A percentile compares a stretch with the other conserved stretches of the same genome.
phyloP scores from a whole-genome alignment of 805 yeast species.

The Priceomyces carsonii region DNA sequence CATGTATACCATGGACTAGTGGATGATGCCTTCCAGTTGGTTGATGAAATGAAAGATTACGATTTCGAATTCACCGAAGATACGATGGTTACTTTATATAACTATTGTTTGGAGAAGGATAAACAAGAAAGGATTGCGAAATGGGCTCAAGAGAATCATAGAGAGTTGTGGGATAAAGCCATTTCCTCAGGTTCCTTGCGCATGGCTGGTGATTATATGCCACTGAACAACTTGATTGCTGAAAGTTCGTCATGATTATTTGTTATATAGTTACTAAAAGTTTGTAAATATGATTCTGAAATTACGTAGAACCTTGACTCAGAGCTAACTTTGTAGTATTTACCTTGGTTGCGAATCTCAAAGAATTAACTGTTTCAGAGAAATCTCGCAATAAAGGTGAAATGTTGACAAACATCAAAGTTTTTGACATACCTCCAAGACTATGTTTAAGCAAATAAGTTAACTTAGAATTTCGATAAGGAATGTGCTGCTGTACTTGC shows the following conservation, averaged over 20 bases:
- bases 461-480: constrained; percentile 70
- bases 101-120: constrained; percentile 35
- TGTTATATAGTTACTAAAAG: too few species aligned
- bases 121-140: constrained; percentile 29
- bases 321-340: constrained; percentile 47
- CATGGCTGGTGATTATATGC: constrained; percentile 28
- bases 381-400: constrained; percentile 65
- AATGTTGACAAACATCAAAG: constrained; percentile 89
- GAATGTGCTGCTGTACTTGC: constrained; percentile 49
- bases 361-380: constrained; percentile 78
- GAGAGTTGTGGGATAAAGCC: constrained; percentile 28
- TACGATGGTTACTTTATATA: constrained; percentile 48
- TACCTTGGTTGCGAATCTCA: constrained; percentile 87
- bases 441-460: constrained; percentile 86
- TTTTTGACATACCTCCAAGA: constrained; percentile 81
- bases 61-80: constrained; percentile 46
- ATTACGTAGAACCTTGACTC: constrained; percentile 2
- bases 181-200: constrained; percentile 24
- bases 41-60: constrained; percentile 48
- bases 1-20: constrained; percentile 67
- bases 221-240: constrained; percentile 28
- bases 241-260: too few species aligned
- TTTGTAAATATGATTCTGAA: too few species aligned
- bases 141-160: constrained; percentile 35
- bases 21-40: constrained; percentile 54